phyloP scores from a whole-genome alignment of 2,329 filamentous ascomycete species.

The Dendryphion nanum region DNA sequence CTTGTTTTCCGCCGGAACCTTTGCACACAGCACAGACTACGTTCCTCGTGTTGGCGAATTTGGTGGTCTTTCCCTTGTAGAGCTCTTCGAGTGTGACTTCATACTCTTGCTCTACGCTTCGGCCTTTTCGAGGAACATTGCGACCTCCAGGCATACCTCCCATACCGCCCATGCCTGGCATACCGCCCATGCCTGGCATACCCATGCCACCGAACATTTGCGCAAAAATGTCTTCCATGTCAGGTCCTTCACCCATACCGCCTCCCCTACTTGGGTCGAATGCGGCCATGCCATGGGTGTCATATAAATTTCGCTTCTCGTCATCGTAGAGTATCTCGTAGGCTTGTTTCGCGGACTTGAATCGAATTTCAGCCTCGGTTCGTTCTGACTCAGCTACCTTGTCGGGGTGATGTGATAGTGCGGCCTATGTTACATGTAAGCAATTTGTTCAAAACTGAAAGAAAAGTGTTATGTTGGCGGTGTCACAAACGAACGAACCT shows the following conservation, averaged over 20 bases:
- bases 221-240: conserved; percentile 84
- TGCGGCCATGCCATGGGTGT: conserved; percentile 91
- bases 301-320: conserved; percentile 87
- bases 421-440: conserved; percentile 58
- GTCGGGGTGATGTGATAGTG: conserved; percentile 87
- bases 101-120: conserved; percentile 86
- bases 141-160: conserved; percentile 52
- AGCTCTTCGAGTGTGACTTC: conserved; percentile 89
- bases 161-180: conserved; percentile 63
- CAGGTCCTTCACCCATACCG: conserved; percentile 58
- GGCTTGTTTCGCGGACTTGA: conserved; percentile 89
- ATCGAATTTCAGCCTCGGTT: conserved; percentile 81
- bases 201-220: conserved; percentile 73
- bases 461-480: background rate
- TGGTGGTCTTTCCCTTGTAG: conserved; percentile 98
- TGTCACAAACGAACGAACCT: conserved; percentile 54
- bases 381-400: conserved; percentile 88
- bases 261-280: conserved; percentile 69
- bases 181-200: conserved; percentile 29
- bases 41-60: conserved; percentile 94
- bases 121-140: conserved; percentile 63
- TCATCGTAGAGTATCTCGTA: conserved; percentile 98
- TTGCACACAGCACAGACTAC: conserved; percentile 85
- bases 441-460: background rate
- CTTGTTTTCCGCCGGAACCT: conserved; percentile 86